Evolutionary conservation across 2,329 filamentous ascomycete genomes (phyloP), one percentile per base, ranked within the genome.

Genomic region (Trichophyton rubrum): DNA sequence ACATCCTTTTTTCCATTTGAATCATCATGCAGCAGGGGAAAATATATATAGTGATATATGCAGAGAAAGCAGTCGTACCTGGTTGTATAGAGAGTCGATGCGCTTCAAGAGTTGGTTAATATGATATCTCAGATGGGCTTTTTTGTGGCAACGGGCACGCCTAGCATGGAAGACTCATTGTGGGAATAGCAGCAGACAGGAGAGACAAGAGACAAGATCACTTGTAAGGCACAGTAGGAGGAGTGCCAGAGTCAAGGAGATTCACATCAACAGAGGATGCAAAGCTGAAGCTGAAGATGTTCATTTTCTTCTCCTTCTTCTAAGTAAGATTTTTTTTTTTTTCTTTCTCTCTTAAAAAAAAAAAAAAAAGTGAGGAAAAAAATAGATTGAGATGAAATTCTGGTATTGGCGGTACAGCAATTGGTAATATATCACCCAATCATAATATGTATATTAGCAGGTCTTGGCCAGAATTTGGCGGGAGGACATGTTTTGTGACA

Each of bases 1-100:
- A 77, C 75, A 77, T 77, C 75, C 76, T 53, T 53, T 47, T 53
- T 53, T 24, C 49, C 27, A 30, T 53, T 53, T 33, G 49, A 53
- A 30, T 53, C 49, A 53, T 53, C 49, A 13, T 53, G 13, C 15
- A 53, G n/a, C n/a, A 53, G 33, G 13, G 13, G n/a, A 43, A 7
- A 5, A 53, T 13, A 53, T 22, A 30, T 43, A 43, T 17, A 53
- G 24, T n/a, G 33, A 24, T 53, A 13, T 30, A 24, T 24, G 13
- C 7, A 47, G 22, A 24, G 43, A 24, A 17, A 45, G 38, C 7
- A 20, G 17, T n/a, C 43, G 20, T 47, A 53, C 49, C 49, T 53
- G 49, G 49, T 17, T 53, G 43, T 20, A 11, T 47, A 47, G 17
- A 20, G 43, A 20, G 43, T 22, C 3, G 9, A 7, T 47, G 9